phyloP scores from a whole-genome alignment of 108 stramenopile genomes.

The Fragilaria radians region DNA sequence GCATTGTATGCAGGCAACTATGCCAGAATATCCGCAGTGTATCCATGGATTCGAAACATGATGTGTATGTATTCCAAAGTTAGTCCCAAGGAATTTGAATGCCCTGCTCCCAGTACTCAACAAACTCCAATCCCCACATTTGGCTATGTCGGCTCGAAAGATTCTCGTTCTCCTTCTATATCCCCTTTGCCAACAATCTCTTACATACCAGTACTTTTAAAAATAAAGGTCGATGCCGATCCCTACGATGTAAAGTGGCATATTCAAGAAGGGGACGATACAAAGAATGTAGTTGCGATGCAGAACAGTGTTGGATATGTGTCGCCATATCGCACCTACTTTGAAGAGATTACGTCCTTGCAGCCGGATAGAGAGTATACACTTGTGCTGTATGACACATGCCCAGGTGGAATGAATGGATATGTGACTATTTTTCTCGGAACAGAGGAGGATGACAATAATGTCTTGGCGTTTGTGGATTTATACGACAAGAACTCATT shows the following conservation, averaged over 20 bases:
- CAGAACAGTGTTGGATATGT: neutral
- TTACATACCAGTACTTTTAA: neutral
- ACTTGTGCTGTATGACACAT: neutral
- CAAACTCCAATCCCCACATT: neutral
- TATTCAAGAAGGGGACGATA: neutral
- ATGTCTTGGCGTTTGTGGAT: neutral
- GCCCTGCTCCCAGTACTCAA: neutral
- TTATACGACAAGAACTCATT: neutral
- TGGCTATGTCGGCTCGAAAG: neutral
- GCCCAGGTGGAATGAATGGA: neutral
- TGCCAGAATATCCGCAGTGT: neutral
- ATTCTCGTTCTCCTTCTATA: no score
- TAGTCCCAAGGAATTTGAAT: neutral
- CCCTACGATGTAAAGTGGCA: neutral
- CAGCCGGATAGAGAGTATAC: neutral
- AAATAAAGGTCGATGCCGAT: neutral
- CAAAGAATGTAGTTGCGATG: neutral
- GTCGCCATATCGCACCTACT: neutral
- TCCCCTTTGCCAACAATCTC: neutral
- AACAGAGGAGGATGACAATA: neutral
- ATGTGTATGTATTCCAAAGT: neutral
- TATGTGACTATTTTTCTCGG: neutral
- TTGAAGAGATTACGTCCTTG: neutral
- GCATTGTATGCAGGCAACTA: neutral
- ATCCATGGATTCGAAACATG: neutral